Base-by-base conservation (phyloP, 139 green algal species). In the Edaphochlamys debaryana region DNA sequence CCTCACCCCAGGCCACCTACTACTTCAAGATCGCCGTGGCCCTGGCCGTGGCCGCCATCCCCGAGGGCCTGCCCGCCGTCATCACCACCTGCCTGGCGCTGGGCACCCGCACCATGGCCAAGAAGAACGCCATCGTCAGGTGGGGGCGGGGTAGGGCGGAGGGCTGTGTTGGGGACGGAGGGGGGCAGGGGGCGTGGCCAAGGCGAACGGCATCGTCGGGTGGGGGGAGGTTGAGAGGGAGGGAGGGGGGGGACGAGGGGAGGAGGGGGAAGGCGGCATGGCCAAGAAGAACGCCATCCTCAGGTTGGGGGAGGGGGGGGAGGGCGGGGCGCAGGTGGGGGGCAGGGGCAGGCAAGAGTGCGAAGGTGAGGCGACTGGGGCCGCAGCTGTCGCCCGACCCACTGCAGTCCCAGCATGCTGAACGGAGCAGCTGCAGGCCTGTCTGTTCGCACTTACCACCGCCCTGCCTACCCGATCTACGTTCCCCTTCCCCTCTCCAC, bases 71-170 rank as follows among this genome's bases (percentile, higher is more conserved):
- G 37, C 98, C 98, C 64, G 97, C 98, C 13, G 97, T 99, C 8
- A 99, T 99, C 86, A 99, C 98, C 62, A 99, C 98, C n/a, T 99
- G 98, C 90, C 93, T 99, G 69, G 98, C 98, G 8, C 93, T 99
- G 36, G 98, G 97, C 54, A 99, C 98, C 1, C 89, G 97, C 58
- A 97, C 96, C 83, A 99, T 99, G 97, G 96, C 96, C 17, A 97
- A 95, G 82, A 91, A 94, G 62, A 94, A 96, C 64, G 94, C 94
- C 22, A 96, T 98, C 40, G 93, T 97, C 40, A 89, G 92, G 85
- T 92, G 45, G 17, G 67, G 9, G 30, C 3, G 63, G 7, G 11
- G 17, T 15, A 4, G 29, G 5, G n/a, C n/a, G n/a, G 30, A 13
- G 25, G 29, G 30, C 60, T 67, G 3, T 25, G 23, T 11, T 11